phyloP scores from a whole-genome alignment of 495 filamentous ascomycete genomes.

The Neurospora tetrasperma region DNA sequence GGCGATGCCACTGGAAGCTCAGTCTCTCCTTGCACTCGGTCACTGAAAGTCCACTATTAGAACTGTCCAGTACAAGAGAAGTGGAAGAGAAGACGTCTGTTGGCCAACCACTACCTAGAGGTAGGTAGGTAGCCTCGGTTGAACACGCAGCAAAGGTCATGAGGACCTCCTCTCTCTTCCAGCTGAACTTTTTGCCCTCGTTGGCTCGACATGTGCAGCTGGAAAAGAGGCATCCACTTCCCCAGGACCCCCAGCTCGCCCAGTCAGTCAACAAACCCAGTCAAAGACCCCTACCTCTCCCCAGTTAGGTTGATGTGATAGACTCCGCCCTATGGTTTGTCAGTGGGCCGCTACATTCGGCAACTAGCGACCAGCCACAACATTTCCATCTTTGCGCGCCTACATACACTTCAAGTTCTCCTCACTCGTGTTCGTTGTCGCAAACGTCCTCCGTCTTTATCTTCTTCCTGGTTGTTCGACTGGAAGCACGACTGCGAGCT shows the following conservation, averaged over 20 bases:
- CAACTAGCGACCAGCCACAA: not conserved
- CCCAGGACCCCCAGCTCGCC: not conserved
- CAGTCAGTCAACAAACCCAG: not conserved
- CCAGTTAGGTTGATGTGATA: not conserved
- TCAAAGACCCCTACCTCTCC: not conserved
- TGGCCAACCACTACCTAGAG: conserved; percentile 18
- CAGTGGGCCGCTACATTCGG: not conserved
- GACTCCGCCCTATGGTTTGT: not conserved
- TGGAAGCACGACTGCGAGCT: not conserved
- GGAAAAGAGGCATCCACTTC: not conserved
- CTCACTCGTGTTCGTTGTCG: not conserved
- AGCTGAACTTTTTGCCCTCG: not conserved
- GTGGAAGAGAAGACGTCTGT: not conserved
- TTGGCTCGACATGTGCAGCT: not conserved
- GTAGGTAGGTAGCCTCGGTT: conserved; percentile 28
- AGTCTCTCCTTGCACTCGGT: not conserved
- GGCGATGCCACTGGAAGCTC: not conserved
- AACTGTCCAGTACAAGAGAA: not conserved
- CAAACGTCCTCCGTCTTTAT: not conserved
- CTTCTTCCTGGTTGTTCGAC: not conserved
- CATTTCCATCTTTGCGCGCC: not conserved
- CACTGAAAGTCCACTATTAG: not conserved
- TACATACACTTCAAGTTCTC: not conserved
- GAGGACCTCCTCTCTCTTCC: not conserved
- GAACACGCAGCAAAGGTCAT: not conserved